phyloP scores from a whole-genome alignment of 2,329 filamentous ascomycete species.

The Claviceps sorghi region DNA sequence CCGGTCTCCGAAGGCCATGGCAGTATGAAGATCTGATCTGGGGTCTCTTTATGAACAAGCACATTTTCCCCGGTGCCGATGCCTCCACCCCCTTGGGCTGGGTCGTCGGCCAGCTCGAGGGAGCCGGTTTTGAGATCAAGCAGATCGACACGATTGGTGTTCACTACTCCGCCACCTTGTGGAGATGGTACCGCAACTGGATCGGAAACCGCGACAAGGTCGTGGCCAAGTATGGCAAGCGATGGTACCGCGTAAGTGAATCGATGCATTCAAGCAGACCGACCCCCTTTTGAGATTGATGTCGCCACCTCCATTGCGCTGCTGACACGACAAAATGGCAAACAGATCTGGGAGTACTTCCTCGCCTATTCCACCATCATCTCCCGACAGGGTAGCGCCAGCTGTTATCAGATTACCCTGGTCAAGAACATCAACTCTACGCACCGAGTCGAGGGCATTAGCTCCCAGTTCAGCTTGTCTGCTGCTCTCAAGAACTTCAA shows the following conservation, averaged over 20 bases:
- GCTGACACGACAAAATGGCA: not conserved
- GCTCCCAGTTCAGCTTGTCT: slow-evolving; percentile 52
- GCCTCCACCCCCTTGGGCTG: slow-evolving; percentile 85
- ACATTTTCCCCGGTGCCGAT: slow-evolving; percentile 93
- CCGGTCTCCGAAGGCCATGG: slow-evolving; percentile 86
- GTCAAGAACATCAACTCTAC: slow-evolving; percentile 91
- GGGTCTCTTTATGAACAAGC: slow-evolving; percentile 99
- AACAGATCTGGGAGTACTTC: slow-evolving; percentile 83
- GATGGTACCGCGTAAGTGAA: slow-evolving; percentile 80
- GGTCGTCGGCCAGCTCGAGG: slow-evolving; percentile 73
- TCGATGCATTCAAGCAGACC: not conserved
- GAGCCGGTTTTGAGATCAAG: slow-evolving; percentile 62
- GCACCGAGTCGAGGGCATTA: slow-evolving; percentile 66
- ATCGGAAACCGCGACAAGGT: slow-evolving; percentile 86
- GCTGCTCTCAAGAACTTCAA: slow-evolving; percentile 38
- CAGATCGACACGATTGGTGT: slow-evolving; percentile 83
- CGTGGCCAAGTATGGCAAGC: slow-evolving; percentile 81
- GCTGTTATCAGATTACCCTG: slow-evolving; percentile 76
- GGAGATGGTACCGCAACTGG: slow-evolving; percentile 99
- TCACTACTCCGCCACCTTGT: slow-evolving; percentile 91
- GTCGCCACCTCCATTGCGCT: not conserved
- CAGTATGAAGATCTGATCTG: slow-evolving; percentile 97
- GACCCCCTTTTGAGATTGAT: not conserved
- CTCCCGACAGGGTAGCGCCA: slow-evolving; percentile 72
- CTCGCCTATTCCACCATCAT: slow-evolving; percentile 73